Percentiles rank a stretch among this genome's conserved stretches.
These are phyloP conservation scores for Boechera stricta DNA, from an alignment of 345 rosid genomes.

Conservation along the genomic window DNA sequence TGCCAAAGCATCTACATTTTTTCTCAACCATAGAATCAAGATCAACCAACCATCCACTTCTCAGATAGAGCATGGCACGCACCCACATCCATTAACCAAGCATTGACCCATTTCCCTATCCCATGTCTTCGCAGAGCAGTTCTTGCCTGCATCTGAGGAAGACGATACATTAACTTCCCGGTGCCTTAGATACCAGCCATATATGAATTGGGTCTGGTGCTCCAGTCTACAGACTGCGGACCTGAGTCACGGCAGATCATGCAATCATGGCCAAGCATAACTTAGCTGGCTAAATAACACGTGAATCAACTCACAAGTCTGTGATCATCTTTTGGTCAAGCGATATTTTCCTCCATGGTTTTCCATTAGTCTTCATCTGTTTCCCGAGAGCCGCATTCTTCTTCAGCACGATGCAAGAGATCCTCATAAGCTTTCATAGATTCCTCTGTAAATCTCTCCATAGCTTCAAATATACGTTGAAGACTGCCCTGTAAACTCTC, in stretches of 20 bases:
- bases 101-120: slow-evolving; percentile 10
- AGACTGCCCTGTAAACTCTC: slow-evolving; percentile 68
- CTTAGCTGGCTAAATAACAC: background rate
- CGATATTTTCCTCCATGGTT: background rate
- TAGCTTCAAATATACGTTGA: slow-evolving; percentile 71
- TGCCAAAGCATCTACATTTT: slow-evolving; percentile 13
- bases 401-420: slow-evolving; percentile 68
- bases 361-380: slow-evolving; percentile 48
- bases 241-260: background rate
- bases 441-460: slow-evolving; percentile 76
- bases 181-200: background rate
- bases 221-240: background rate
- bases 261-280: slow-evolving; percentile 2
- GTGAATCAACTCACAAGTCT: slow-evolving; percentile 22
- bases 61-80: background rate
- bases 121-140: background rate
- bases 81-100: background rate
- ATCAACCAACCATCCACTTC: slow-evolving; percentile 3
- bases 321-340: slow-evolving; percentile 5
- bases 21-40: slow-evolving; percentile 8
- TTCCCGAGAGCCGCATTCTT: slow-evolving; percentile 53
- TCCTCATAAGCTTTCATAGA: slow-evolving; percentile 73
- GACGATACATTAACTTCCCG: slow-evolving; percentile 17
- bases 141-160: background rate
- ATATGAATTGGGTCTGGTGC: background rate